phyloP scores from a whole-genome alignment of 2,329 filamentous ascomycete genomes.

The Helicocarpus griseus region DNA sequence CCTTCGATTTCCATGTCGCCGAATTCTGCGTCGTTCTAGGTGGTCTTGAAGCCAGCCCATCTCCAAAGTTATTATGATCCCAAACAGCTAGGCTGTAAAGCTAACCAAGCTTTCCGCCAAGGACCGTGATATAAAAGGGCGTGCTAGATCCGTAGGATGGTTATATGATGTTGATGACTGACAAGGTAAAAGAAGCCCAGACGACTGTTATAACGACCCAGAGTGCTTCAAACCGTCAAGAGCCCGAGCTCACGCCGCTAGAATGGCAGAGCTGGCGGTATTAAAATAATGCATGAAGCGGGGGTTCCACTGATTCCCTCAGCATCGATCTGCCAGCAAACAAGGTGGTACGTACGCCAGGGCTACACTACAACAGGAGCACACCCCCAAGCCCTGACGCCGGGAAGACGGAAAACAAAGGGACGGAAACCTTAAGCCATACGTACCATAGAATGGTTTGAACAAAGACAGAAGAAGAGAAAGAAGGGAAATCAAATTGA shows the following conservation, averaged over 20 bases:
- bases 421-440: not conserved
- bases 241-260: not conserved
- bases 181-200: not conserved
- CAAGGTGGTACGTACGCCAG: not conserved
- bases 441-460: not conserved
- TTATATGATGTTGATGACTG: not conserved
- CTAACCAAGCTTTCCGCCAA: not conserved
- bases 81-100: not conserved
- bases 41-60: conserved; percentile 8
- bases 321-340: not conserved
- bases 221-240: not conserved
- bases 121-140: not conserved
- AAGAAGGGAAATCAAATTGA: not conserved
- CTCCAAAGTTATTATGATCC: not conserved
- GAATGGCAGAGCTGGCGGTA: not conserved
- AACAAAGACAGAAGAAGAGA: not conserved
- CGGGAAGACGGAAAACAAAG: not conserved
- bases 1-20: conserved; percentile 9
- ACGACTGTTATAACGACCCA: not conserved
- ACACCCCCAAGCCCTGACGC: not conserved
- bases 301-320: not conserved
- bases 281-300: conserved; percentile 1
- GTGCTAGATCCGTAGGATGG: not conserved
- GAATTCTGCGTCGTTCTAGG: conserved; percentile 10
- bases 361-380: not conserved